Conservation (phyloP, 345 rosid genomes). For the Hevea brasiliensis region DNA sequence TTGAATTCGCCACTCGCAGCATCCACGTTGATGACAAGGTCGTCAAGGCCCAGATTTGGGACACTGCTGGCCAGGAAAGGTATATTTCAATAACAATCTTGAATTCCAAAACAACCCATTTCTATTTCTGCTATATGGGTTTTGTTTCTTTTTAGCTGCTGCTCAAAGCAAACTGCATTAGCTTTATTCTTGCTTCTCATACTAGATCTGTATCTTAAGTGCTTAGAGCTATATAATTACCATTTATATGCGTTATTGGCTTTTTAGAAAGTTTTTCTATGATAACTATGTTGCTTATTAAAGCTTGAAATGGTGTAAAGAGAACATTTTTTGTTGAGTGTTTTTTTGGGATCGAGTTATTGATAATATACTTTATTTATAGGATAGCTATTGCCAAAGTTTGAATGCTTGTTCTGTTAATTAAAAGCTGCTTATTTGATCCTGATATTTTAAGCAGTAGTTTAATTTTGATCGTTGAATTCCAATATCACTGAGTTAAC, state of each 20-base stretch:
- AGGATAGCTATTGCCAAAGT: not conserved
- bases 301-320: not conserved
- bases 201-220: constrained; percentile 7
- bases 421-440: not conserved
- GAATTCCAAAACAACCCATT: not conserved
- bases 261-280: not conserved
- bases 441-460: not conserved
- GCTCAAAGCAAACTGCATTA: not conserved
- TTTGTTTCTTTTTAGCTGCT: not conserved
- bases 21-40: constrained; percentile 34
- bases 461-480: not conserved
- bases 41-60: constrained; percentile 35
- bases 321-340: not conserved
- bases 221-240: not conserved
- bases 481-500: too few species aligned
- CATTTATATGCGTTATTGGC: not conserved
- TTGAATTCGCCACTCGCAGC: constrained; percentile 33
- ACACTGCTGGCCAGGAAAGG: constrained; percentile 36
- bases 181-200: not conserved
- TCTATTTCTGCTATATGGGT: constrained; percentile 3
- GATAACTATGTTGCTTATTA: not conserved
- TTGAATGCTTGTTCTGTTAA: not conserved
- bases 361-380: not conserved
- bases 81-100: not conserved
- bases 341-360: not conserved